Evolutionary conservation across 2,329 filamentous ascomycete genomes (phyloP), one percentile per base, ranked within the genome.

Genomic region (Incumbomyces delicatus): DNA sequence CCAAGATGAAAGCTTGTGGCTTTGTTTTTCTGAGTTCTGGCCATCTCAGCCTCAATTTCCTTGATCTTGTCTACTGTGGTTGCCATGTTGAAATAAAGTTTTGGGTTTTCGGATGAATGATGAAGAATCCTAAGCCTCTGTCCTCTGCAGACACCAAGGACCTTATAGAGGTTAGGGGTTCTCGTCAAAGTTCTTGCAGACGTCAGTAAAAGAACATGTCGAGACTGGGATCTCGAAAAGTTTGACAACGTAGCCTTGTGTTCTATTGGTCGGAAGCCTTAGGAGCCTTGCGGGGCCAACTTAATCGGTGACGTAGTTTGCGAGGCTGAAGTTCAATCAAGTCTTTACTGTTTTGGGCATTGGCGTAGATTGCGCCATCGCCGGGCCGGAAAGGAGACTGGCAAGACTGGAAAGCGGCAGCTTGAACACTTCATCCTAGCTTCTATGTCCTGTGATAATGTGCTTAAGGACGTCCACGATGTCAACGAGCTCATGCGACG

Each of bases 21-120:
- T 73, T 95, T 95, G 70, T 95, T 95, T 74, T 95, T 95, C 68
- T 96, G 89, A 62, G 89, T 95, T 71, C 79, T 79, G 73, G 88
- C 87, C 90, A 95, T 95, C 83, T 95, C 90, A 73, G 83, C 71
- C 85, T 95, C 90, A 69, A 95, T 86, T 62, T 90, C 86, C 70
- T 94, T 95, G 77, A 96, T 95, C 86, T 96, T 96, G 61, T 96
- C 90, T 66, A 95, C 88, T 35, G 90, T 96, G 51, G 90, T 96
- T 76, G 90, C 77, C 92, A 96, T 96, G 61, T 67, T 85, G 74
- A 64, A 42, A 18, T 31, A 11, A 29, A 10, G 22, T 8, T 8
- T 27, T 8, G 8, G 22, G 8, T 4, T 27, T 27, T 27, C 8
- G 5, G 22, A 27, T 8, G 5, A 27, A 27, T 27, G 22, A 27